phyloP scores from a whole-genome alignment of 805 yeast genomes.

The Sugiyamaella floridensis region DNA sequence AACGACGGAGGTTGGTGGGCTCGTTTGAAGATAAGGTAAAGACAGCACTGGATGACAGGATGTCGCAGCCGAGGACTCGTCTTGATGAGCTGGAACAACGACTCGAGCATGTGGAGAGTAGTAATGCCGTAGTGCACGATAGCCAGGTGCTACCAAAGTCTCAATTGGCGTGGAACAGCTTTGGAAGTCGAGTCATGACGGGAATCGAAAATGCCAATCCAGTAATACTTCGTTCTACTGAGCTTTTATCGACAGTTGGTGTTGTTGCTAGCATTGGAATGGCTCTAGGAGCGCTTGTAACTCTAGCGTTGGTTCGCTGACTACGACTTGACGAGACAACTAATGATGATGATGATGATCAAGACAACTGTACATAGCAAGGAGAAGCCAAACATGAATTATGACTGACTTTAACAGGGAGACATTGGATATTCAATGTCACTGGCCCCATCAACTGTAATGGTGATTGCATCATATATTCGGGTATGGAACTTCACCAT shows the following conservation, averaged over 20 bases:
- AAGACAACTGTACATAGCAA: too few relatives aligned
- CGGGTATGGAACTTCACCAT: neutral
- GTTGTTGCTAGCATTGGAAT: constrained; percentile 5
- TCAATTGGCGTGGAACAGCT: neutral
- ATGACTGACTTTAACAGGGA: too few relatives aligned
- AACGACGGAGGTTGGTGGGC: constrained; percentile 68
- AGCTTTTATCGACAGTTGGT: constrained; percentile 5
- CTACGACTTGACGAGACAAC: neutral
- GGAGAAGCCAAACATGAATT: too few relatives aligned
- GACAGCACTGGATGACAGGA: constrained; percentile 23
- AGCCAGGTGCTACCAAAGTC: neutral
- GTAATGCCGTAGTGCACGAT: neutral
- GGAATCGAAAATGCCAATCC: neutral
- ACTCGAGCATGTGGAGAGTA: neutral
- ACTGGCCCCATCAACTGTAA: too few relatives aligned
- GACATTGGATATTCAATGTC: too few relatives aligned
- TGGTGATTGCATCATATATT: neutral
- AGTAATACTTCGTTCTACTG: neutral
- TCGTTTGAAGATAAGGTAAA: constrained; percentile 78
- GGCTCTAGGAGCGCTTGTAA: constrained; percentile 8
- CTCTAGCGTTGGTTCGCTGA: constrained; percentile 3
- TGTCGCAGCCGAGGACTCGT: neutral
- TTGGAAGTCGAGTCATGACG: neutral
- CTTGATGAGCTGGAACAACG: constrained; percentile 4
- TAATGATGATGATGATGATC: too few relatives aligned